A percentile compares a stretch with the other conserved stretches of the same genome.
phyloP scores from a whole-genome alignment of 768 basidiomycete genomes.

The Naganishia onofrii region DNA sequence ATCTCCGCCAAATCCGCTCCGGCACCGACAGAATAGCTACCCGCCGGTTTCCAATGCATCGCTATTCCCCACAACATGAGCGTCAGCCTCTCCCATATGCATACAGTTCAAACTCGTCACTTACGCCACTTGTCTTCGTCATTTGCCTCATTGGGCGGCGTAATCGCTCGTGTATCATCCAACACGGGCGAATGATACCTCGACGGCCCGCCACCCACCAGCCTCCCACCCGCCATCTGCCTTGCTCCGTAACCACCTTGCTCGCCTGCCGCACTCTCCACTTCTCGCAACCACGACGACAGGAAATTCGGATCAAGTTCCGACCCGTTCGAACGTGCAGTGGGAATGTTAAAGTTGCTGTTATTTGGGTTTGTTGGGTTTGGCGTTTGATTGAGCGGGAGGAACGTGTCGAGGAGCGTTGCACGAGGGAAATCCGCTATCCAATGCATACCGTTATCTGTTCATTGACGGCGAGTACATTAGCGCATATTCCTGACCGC shows the following conservation, averaged over 20 bases:
- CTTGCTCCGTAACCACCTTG: background rate
- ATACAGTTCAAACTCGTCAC: background rate
- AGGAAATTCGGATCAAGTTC: conserved; percentile 16
- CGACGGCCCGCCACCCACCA: background rate
- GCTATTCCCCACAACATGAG: background rate
- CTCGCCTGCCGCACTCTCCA: conserved; percentile 1
- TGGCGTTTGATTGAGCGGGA: conserved; percentile 4
- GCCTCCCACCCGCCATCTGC: background rate
- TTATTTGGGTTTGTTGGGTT: conserved; percentile 16
- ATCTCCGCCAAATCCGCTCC: conserved; percentile 20
- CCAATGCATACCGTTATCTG: conserved; percentile 31
- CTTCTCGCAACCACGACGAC: conserved; percentile 2
- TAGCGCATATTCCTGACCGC: background rate
- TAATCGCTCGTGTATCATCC: conserved; percentile 4
- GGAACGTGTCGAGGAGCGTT: conserved; percentile 11
- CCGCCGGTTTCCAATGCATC: conserved; percentile 30
- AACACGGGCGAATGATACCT: conserved; percentile 4
- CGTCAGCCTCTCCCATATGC: background rate
- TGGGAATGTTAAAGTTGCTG: conserved; percentile 9
- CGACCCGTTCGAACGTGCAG: background rate
- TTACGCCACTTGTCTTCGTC: conserved; percentile 30
- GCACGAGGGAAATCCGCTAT: conserved; percentile 21
- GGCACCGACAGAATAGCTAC: conserved; percentile 21
- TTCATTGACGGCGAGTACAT: background rate
- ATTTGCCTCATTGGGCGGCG: conserved; percentile 15